These are phyloP conservation scores for Spinacia oleracea DNA, from an alignment of 179 eudicot species.

Conservation along the genomic window DNA sequence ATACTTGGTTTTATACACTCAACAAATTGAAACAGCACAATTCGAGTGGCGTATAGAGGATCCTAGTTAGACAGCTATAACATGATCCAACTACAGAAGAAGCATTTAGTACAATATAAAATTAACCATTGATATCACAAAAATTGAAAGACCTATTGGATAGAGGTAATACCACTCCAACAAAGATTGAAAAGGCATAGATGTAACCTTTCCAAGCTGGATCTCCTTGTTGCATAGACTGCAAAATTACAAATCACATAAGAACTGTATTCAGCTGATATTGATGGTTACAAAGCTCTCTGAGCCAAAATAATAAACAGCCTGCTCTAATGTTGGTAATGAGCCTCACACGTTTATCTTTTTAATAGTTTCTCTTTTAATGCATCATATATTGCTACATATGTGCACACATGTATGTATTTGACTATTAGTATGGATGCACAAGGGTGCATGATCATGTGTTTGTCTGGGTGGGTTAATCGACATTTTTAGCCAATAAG, in stretches of 20 bases:
- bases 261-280: conserved; percentile 6
- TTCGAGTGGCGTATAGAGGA: background rate
- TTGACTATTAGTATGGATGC: background rate
- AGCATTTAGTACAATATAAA: background rate
- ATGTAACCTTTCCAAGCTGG: conserved; percentile 85
- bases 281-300: background rate
- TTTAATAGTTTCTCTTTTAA: background rate
- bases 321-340: background rate
- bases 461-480: background rate
- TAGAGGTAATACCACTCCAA: conserved; percentile 66
- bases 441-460: background rate
- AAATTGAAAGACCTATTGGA: too few relatives aligned
- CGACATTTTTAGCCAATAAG: background rate
- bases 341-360: background rate
- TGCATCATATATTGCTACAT: background rate
- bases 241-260: conserved; percentile 33
- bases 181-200: conserved; percentile 71
- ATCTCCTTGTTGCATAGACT: conserved; percentile 85
- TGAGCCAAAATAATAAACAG: background rate
- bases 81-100: background rate
- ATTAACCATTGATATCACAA: background rate
- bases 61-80: background rate
- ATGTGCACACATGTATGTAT: background rate
- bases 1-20: background rate
- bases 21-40: background rate